A percentile compares a stretch with the other conserved stretches of the same genome.
phyloP scores from a whole-genome alignment of 495 filamentous ascomycete species.

The Cryomyces antarcticus region DNA sequence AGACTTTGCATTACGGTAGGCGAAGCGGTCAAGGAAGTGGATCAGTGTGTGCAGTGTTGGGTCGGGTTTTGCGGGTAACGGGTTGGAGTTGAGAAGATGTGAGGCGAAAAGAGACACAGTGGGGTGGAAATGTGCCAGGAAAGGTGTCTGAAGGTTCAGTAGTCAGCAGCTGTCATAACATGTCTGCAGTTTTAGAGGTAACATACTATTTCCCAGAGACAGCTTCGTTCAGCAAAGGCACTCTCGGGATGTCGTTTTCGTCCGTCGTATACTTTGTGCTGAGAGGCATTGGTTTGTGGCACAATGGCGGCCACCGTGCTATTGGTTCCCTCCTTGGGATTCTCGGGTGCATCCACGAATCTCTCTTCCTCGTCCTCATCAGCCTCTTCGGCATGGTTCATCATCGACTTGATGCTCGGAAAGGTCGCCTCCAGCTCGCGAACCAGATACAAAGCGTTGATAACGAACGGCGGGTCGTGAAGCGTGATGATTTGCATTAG shows the following conservation, averaged over 20 bases:
- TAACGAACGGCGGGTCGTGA: slow-evolving; percentile 83
- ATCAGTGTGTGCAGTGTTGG: slow-evolving; percentile 69
- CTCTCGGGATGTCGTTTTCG: slow-evolving; percentile 80
- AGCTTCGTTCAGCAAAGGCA: slow-evolving; percentile 73
- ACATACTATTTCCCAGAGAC: slow-evolving; percentile 87
- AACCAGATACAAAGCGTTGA: slow-evolving; percentile 71
- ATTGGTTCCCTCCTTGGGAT: slow-evolving; percentile 6
- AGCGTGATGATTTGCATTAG: slow-evolving; percentile 68
- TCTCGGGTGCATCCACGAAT: slow-evolving; percentile 47
- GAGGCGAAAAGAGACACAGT: slow-evolving; percentile 77
- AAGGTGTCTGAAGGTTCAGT: too few relatives aligned
- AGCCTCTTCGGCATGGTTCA: slow-evolving; percentile 50
- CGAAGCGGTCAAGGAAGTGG: slow-evolving; percentile 91
- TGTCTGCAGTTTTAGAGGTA: slow-evolving; percentile 15
- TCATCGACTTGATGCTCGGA: slow-evolving; percentile 48
- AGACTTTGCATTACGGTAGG: slow-evolving; percentile 76
- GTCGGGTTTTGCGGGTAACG: slow-evolving; percentile 68
- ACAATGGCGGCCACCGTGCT: slow-evolving; percentile 5
- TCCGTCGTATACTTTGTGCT: slow-evolving; percentile 42
- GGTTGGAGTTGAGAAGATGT: slow-evolving; percentile 40
- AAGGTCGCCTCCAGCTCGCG: slow-evolving; percentile 60
- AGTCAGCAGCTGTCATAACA: slow-evolving; percentile 23
- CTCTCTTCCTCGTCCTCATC: slow-evolving; percentile 52
- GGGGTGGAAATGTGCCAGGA: slow-evolving; percentile 72
- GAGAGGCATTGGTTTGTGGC: not conserved